Conservation (phyloP, 2,329 filamentous ascomycete species). For the Aspergillus awamori region DNA sequence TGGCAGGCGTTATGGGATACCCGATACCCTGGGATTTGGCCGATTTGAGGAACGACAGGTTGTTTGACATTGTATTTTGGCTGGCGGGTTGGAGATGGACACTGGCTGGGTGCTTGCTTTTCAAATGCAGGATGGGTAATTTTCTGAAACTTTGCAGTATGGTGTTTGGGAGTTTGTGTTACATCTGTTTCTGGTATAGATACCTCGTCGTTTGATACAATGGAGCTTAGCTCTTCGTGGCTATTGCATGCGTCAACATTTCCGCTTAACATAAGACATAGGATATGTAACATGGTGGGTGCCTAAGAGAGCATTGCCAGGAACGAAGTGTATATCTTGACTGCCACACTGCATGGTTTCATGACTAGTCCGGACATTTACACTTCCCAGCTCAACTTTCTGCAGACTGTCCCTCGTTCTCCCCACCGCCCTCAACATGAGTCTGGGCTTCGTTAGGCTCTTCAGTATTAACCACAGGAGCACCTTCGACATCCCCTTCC, state of each 20-base stretch:
- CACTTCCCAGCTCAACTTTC: background rate
- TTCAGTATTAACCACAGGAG: background rate
- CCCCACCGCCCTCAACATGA: background rate
- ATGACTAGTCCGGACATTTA: background rate
- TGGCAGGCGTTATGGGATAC: conserved; percentile 12
- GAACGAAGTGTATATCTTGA: no score
- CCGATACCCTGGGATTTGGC: conserved; percentile 2
- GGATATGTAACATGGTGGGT: background rate
- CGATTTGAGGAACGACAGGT: background rate
- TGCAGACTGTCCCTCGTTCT: background rate
- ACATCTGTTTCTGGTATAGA: background rate
- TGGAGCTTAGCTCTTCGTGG: background rate
- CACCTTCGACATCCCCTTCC: background rate
- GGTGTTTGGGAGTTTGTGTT: background rate
- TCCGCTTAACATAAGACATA: background rate
- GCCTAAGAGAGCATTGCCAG: background rate
- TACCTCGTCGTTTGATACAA: background rate
- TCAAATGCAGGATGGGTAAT: background rate
- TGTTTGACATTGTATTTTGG: background rate
- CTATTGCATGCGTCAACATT: background rate
- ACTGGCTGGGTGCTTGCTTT: background rate
- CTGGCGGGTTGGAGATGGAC: background rate
- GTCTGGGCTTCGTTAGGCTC: background rate
- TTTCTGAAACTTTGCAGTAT: background rate
- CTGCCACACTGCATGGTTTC: no score